Evolutionary conservation across 2,329 filamentous ascomycete species (phyloP).

Genomic region (Colletotrichum sp.): DNA sequence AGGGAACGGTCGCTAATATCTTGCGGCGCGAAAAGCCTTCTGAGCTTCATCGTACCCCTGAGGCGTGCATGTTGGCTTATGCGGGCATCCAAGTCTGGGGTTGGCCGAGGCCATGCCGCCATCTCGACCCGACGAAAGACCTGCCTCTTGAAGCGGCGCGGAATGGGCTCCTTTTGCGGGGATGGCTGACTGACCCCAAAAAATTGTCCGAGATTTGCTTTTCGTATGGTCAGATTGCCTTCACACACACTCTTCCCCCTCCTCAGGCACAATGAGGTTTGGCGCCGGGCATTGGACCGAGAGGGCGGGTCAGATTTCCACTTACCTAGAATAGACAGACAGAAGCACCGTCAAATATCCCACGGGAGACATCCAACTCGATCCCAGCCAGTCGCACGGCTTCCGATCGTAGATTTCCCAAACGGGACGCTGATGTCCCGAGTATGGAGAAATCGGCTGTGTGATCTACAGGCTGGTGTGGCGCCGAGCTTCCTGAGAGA

Average conservation of each 20-base stretch:
- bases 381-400: not conserved
- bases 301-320: not conserved
- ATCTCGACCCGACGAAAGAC: not conserved
- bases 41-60: not conserved
- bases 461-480: slow-evolving; percentile 3
- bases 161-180: not conserved
- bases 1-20: not conserved
- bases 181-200: not conserved
- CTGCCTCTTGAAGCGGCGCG: not conserved
- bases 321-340: not conserved
- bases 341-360: not conserved
- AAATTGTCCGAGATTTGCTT: slow-evolving; percentile 11
- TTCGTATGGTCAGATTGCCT: not conserved
- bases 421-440: not conserved
- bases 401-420: not conserved
- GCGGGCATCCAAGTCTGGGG: not conserved
- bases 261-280: not conserved
- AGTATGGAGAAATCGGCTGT: not conserved
- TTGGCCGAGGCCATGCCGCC: not conserved
- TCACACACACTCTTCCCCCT: not conserved
- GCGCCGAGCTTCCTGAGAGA: not conserved
- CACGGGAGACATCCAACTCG: not conserved
- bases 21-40: not conserved
- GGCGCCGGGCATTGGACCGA: not conserved
- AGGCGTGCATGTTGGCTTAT: not conserved